Evolutionary conservation across 2,329 filamentous ascomycete genomes (phyloP).

Genomic region (Shiraia sp.): DNA sequence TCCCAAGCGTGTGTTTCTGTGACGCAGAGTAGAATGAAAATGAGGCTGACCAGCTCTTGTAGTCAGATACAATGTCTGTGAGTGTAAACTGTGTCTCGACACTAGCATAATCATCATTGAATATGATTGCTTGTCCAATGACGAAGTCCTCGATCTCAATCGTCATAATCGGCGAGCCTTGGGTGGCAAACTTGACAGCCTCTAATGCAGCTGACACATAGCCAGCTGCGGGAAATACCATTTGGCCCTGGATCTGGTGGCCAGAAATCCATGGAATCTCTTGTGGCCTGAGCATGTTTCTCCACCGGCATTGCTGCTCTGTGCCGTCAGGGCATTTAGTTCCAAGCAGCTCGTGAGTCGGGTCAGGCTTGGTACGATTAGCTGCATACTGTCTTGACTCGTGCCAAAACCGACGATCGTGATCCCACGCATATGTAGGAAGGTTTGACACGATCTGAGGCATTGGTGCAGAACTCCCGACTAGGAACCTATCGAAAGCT

Average conservation of each 20-base stretch:
- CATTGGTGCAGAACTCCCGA: no score
- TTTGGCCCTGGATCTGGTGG: slow-evolving; percentile 28
- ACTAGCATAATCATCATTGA: not conserved
- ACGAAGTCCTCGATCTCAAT: not conserved
- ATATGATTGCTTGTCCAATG: slow-evolving; percentile 7
- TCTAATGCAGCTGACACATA: slow-evolving; percentile 48
- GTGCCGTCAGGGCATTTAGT: slow-evolving; percentile 1
- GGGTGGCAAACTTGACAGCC: slow-evolving; percentile 6
- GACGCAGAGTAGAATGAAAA: no score
- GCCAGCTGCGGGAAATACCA: slow-evolving; percentile 52
- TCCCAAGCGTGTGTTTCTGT: no score
- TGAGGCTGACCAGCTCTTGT: no score
- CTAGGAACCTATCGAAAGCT: no score
- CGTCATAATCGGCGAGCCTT: not conserved
- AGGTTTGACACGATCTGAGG: not conserved
- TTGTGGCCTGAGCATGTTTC: slow-evolving; percentile 7
- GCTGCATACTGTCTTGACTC: slow-evolving; percentile 10
- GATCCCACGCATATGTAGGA: slow-evolving; percentile 19
- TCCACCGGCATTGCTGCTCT: slow-evolving; percentile 9
- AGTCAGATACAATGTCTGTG: not conserved
- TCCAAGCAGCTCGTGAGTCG: slow-evolving; percentile 13
- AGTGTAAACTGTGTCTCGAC: slow-evolving; percentile 1
- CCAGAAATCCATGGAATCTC: slow-evolving; percentile 21
- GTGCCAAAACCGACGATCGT: slow-evolving; percentile 27
- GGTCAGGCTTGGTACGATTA: no score